Conservation (phyloP, 352 stramenopile genomes). For the Phytopythium delawarense region DNA sequence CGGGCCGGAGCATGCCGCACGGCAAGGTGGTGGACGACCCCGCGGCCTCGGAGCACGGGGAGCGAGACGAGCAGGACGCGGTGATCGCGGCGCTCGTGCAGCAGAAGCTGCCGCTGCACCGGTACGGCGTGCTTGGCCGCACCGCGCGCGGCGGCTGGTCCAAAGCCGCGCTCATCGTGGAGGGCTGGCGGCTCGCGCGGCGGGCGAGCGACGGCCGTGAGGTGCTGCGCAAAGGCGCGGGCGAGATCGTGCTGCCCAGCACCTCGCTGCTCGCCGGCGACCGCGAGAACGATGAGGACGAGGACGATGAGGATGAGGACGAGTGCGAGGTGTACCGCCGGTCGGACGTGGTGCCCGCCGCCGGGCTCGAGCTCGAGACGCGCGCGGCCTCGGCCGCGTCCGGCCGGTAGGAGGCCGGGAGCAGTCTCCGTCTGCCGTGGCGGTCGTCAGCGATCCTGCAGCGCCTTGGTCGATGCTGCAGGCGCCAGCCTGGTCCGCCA, state of each 20-base stretch:
- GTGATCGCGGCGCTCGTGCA: slow-evolving; percentile 40
- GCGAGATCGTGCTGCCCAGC: slow-evolving; percentile 35
- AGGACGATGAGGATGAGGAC: not conserved
- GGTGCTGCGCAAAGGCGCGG: slow-evolving; percentile 39
- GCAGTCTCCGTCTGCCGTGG: not conserved
- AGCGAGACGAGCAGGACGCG: slow-evolving; percentile 27
- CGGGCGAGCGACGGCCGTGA: slow-evolving; percentile 18
- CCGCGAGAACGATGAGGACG: not conserved
- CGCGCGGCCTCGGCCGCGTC: not conserved
- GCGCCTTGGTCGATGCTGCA: not conserved
- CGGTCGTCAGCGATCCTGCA: not conserved
- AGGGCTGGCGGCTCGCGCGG: slow-evolving; percentile 33
- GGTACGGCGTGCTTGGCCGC: slow-evolving; percentile 41
- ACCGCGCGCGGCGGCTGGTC: slow-evolving; percentile 36
- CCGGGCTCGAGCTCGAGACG: not conserved
- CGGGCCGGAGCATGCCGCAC: slow-evolving; percentile 16
- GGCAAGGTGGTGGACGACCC: slow-evolving; percentile 24
- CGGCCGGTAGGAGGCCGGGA: not conserved
- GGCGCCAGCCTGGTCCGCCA: not conserved
- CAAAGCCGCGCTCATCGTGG: slow-evolving; percentile 34
- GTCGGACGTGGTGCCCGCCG: slow-evolving; percentile 6
- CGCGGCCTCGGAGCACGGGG: not conserved
- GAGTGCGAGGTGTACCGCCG: slow-evolving; percentile 7
- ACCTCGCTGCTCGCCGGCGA: not conserved
- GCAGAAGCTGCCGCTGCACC: slow-evolving; percentile 41